Percentiles rank a stretch among this genome's conserved stretches.
Evolutionary conservation across 1,284 basidiomycete species (phyloP).

Genomic region (Boletus sp.): DNA sequence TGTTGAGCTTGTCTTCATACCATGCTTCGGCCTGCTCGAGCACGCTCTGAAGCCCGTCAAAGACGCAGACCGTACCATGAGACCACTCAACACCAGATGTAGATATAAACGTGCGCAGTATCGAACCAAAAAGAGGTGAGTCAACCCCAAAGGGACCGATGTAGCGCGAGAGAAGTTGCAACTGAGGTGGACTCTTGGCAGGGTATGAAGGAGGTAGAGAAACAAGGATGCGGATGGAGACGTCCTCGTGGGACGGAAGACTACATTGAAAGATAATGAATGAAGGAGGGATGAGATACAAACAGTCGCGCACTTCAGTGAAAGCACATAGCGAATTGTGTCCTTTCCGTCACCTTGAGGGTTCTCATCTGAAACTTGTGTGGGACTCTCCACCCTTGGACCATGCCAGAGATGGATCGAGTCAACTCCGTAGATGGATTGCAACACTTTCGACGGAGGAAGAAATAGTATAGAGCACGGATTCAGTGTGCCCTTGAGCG

Average conservation of each 20-base stretch:
- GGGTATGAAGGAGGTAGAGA: conserved; percentile 80
- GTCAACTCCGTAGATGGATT: conserved; percentile 82
- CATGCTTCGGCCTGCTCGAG: conserved; percentile 68
- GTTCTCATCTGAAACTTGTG: conserved; percentile 1
- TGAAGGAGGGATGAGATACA: background rate
- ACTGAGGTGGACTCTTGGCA: conserved; percentile 68
- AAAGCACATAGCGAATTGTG: conserved; percentile 68
- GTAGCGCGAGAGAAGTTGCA: conserved; percentile 86
- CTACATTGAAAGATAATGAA: conserved; percentile 30
- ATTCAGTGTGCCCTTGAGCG: background rate
- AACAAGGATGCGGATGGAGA: conserved; percentile 68
- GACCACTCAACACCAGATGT: conserved; percentile 74
- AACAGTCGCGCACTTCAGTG: conserved; percentile 45
- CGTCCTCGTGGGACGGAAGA: conserved; percentile 56
- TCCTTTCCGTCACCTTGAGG: conserved; percentile 20
- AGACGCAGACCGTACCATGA: conserved; percentile 79
- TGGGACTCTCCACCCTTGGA: conserved; percentile 33
- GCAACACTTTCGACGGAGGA: conserved; percentile 57
- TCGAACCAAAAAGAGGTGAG: conserved; percentile 70
- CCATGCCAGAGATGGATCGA: conserved; percentile 60
- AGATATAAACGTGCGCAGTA: conserved; percentile 85
- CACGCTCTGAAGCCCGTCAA: conserved; percentile 86
- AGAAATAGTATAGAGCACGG: conserved; percentile 15
- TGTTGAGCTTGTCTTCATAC: conserved; percentile 68
- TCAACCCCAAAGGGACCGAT: conserved; percentile 81